Base-by-base conservation (phyloP, 495 filamentous ascomycete species). In the Lophiostoma macrostomum region DNA sequence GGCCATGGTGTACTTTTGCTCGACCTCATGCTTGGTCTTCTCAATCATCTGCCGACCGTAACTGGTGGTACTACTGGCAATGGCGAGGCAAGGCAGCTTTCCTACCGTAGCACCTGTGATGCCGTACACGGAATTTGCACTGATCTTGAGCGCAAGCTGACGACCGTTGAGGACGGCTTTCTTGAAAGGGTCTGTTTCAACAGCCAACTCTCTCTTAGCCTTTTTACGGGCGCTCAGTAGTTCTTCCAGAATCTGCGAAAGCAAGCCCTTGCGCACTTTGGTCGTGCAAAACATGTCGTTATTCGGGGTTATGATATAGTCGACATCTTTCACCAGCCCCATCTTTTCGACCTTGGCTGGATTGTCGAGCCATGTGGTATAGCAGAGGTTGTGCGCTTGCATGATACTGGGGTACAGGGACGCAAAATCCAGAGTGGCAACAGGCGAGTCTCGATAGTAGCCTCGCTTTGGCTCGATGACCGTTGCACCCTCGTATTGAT, bases 1-100 rank as follows among this genome's bases (percentile, higher is more conserved):
- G 11, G 87, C 87, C 32, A 96, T 89, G 16, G 82, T 91, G 61
- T 96, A 99, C 52, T 79, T 79, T 27, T 76, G 70, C 65, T 99
- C 93, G 6, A 99, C 93, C 67, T 96, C 93, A 22, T 84, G 74
- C 67, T 95, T 96, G 12, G 93, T 96, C 70, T 81, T 91, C 69
- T 96, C 91, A 70, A 99, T 99, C 93, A 99, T 99, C 65, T 95
- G 86, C 43, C 93, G 86, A 44, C 93, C 93, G 56, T 91, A 99
- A 70, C 83, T 87, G 3, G 93, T 99, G 1, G 91, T 96, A 71
- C 88, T 95, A 74, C 89, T 95, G 40, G 93, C 93, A 66, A 99
- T 97, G 36, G 85, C 83, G 39, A 99, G 73, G 76, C 93, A 99
- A 0, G 93, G 93, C 24, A 99, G 74, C 64, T 99, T 99, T 63